phyloP scores from a whole-genome alignment of 2,329 filamentous ascomycete genomes.

The Didymella arachidicola region DNA sequence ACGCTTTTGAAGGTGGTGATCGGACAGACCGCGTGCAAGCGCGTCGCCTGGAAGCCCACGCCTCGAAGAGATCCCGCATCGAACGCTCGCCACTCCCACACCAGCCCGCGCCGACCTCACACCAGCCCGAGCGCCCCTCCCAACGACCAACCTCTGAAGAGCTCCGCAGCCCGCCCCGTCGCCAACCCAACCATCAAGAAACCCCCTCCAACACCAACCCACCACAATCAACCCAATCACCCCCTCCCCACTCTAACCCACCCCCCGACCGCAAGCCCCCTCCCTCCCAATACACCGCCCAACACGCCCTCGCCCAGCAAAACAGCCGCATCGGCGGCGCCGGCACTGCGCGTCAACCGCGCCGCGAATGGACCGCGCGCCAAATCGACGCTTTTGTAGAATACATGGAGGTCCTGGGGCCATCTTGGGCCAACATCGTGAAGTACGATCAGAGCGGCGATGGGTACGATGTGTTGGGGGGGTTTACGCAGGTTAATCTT shows the following conservation, averaged over 20 bases:
- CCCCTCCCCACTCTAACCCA: conserved; percentile 29
- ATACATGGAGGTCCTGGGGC: conserved; percentile 57
- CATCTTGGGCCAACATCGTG: conserved; percentile 53
- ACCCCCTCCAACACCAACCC: conserved; percentile 34
- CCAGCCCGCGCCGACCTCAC: conserved; percentile 34
- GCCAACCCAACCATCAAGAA: conserved; percentile 28
- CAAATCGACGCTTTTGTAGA: conserved; percentile 56
- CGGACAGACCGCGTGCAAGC: conserved; percentile 46
- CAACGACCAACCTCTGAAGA: not conserved
- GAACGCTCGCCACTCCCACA: conserved; percentile 31
- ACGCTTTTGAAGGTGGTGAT: conserved; percentile 54
- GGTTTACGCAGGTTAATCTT: conserved; percentile 61
- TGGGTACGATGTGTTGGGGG: conserved; percentile 35
- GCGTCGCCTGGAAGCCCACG: conserved; percentile 48
- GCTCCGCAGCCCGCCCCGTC: not conserved
- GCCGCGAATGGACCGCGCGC: conserved; percentile 33
- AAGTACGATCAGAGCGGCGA: conserved; percentile 25
- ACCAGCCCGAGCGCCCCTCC: conserved; percentile 33
- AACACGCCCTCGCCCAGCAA: conserved; percentile 11
- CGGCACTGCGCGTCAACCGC: conserved; percentile 28
- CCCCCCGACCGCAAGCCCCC: conserved; percentile 23
- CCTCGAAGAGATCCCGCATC: conserved; percentile 39
- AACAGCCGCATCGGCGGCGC: conserved; percentile 15
- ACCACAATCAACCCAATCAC: conserved; percentile 39
- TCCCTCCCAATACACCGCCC: conserved; percentile 24